A percentile compares a stretch with the other conserved stretches of the same genome.
Conservation (phyloP, 1,284 basidiomycete genomes). For the Apiotrichum veenhuisii region DNA sequence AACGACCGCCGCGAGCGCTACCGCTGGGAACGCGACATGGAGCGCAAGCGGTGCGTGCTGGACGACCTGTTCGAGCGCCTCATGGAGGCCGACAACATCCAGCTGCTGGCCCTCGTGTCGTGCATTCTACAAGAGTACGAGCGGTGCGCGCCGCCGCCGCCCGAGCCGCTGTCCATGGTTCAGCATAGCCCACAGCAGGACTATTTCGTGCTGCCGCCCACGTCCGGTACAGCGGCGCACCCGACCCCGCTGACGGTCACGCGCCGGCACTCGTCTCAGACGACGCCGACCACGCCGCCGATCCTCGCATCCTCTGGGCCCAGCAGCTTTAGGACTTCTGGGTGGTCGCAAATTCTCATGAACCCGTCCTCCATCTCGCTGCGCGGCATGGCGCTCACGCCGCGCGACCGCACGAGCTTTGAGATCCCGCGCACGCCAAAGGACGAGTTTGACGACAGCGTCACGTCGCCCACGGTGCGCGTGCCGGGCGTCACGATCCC, state of each 20-base stretch:
- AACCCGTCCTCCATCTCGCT: slow-evolving; percentile 36
- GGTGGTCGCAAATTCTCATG: slow-evolving; percentile 42
- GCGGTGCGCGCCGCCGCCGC: slow-evolving; percentile 20
- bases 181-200: slow-evolving; percentile 41
- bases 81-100: slow-evolving; percentile 64
- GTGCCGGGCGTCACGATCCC: slow-evolving; percentile 5
- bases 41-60: slow-evolving; percentile 35
- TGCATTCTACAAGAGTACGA: slow-evolving; percentile 58
- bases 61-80: slow-evolving; percentile 58
- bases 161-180: slow-evolving; percentile 18
- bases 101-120: slow-evolving; percentile 75
- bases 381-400: slow-evolving; percentile 32
- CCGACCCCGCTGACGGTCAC: slow-evolving; percentile 1
- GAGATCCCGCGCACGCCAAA: slow-evolving; percentile 24
- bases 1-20: slow-evolving; percentile 22
- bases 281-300: slow-evolving; percentile 5
- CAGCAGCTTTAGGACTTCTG: slow-evolving; percentile 32
- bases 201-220: slow-evolving; percentile 40
- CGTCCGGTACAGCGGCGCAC: neutral
- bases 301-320: slow-evolving; percentile 4
- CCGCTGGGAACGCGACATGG: slow-evolving; percentile 39
- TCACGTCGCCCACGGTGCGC: neutral
- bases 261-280: slow-evolving; percentile 4
- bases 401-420: slow-evolving; percentile 34
- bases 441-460: slow-evolving; percentile 6